Conservation (phyloP, 2,329 filamentous ascomycete species). For the Chrysoporthe deuterocubensis region DNA sequence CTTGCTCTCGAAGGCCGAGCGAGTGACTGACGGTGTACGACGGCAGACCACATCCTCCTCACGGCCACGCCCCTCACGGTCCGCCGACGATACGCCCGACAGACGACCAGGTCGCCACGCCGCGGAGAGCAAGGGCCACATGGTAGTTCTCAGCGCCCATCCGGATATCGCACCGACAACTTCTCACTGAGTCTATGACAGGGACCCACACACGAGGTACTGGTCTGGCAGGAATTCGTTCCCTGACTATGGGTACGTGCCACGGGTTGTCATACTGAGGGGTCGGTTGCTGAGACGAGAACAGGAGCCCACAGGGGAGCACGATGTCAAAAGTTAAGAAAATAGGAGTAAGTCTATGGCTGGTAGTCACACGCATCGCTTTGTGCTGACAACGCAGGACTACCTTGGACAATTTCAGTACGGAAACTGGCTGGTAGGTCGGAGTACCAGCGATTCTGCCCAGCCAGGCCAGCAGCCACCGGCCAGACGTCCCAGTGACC, state of each 20-base stretch:
- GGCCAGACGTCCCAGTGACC: conserved; percentile 20
- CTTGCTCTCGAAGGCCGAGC: neutral
- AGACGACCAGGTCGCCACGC: neutral
- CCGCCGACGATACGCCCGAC: neutral
- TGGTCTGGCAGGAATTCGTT: conserved; percentile 43
- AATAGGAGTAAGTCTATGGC: neutral
- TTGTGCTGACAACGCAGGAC: neutral
- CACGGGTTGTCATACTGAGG: neutral
- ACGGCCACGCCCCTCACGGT: neutral
- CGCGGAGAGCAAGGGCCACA: neutral
- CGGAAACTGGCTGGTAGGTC: conserved; percentile 12
- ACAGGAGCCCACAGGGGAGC: conserved; percentile 21
- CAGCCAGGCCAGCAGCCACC: neutral
- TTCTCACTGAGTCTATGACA: conserved; percentile 20
- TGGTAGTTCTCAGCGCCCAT: conserved; percentile 4
- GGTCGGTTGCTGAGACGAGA: conserved; percentile 6
- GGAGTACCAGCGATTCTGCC: neutral
- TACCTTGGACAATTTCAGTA: neutral
- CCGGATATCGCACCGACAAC: neutral
- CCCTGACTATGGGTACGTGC: conserved; percentile 47
- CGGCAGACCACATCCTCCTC: neutral
- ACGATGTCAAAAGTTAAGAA: conserved; percentile 15
- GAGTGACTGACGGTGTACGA: neutral
- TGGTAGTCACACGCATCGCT: neutral
- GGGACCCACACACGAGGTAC: conserved; percentile 34